Evolutionary conservation across 139 green algal species (phyloP), one percentile per base, ranked within the genome.

Genomic region (Coelastrella sp.): DNA sequence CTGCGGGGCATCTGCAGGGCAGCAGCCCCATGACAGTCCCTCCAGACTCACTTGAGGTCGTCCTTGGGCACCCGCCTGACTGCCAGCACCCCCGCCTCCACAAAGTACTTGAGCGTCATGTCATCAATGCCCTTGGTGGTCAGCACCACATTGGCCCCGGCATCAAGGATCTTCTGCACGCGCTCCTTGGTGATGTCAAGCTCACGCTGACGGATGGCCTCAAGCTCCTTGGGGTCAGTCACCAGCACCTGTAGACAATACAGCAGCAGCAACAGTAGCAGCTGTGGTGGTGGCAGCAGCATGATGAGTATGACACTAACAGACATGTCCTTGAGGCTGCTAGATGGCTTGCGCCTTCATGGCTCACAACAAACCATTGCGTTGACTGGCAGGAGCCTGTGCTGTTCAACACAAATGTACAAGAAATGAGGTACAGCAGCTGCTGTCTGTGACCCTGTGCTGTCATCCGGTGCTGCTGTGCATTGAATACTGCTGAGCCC

Each of bases 121-220:
- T 99, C 98, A 90, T 99, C 98, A 88, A 99, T 99, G 92, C 98
- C 98, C 95, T 99, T 99, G 87, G 98, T 99, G 56, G 97, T 99
- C 58, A 99, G 92, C 61, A 99, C 96, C 10, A 99, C 97, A 93
- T 99, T 99, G 82, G 98, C 98, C 61, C 98, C 98, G 35, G 98
- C 94, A 11, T 94, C 96, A 19, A 99, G 91, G 74, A 99, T 97
- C 92, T 96, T 98, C 87, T 98, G 89, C 56, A 99, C 98, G 73
- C 98, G 95, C 91, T 99, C 97, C 93, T 98, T 98, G 27, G 97
- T 99, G 92, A 99, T 99, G 94, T 99, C 96, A 19, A 91, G 87
- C 95, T 99, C 98, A 82, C 97, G 95, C 86, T 98, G 94, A 12
- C 98, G 94, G 91, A 99, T 99, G 76, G 94, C 95, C 89, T 99